A percentile compares a stretch with the other conserved stretches of the same genome.
Conservation (phyloP, 352 stramenopile genomes). For the Phytopythium boreale region DNA sequence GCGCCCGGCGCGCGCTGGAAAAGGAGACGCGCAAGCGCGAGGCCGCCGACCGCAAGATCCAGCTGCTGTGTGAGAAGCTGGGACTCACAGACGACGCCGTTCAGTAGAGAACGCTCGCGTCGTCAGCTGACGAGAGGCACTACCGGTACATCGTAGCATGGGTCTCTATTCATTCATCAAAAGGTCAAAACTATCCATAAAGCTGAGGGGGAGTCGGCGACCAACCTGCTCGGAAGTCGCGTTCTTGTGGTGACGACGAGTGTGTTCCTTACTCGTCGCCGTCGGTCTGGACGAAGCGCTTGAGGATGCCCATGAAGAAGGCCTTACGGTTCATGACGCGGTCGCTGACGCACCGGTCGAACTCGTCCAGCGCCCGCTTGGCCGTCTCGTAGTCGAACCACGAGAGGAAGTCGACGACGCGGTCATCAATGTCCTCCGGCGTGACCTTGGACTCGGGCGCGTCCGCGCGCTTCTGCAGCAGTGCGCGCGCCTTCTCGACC, state of each 20-base stretch:
- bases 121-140: too few species aligned
- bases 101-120: conserved; percentile 8
- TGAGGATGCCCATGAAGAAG: conserved; percentile 90
- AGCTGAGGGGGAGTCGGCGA: not conserved
- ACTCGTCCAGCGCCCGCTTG: conserved; percentile 79
- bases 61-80: conserved; percentile 44
- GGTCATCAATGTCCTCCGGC: conserved; percentile 78
- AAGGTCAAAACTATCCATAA: not conserved
- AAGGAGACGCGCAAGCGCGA: conserved; percentile 36
- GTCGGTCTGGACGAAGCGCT: conserved; percentile 82
- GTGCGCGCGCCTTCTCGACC: conserved; percentile 75
- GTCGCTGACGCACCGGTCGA: conserved; percentile 68
- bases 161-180: conserved; percentile 8
- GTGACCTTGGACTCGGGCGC: conserved; percentile 68
- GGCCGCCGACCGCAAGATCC: conserved; percentile 33
- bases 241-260: not conserved
- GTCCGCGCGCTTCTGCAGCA: conserved; percentile 81
- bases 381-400: conserved; percentile 90
- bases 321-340: conserved; percentile 81
- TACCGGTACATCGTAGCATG: not conserved
- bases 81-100: conserved; percentile 19
- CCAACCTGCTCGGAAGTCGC: not conserved
- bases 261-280: conserved; percentile 46
- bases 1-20: conserved; percentile 21
- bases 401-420: conserved; percentile 85